These are phyloP conservation scores for Lepidium aucheri DNA, from an alignment of 345 rosid species.

Conservation along the genomic window DNA sequence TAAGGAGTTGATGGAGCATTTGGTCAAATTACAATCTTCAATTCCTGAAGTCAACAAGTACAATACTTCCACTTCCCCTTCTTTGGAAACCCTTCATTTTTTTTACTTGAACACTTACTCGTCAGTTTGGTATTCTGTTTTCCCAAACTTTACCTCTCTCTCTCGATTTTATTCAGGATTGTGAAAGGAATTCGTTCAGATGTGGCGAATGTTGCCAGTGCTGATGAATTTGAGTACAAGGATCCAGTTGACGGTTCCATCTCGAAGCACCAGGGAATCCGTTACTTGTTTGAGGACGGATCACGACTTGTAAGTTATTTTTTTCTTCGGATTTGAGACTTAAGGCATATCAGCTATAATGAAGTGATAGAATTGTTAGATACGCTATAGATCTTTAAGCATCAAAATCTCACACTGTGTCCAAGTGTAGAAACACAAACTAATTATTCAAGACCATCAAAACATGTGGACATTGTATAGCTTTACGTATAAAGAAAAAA, in stretches of 20 bases:
- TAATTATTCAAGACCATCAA: not conserved
- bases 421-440: not conserved
- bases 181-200: slow-evolving; percentile 58
- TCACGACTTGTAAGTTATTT: slow-evolving; percentile 66
- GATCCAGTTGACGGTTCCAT: slow-evolving; percentile 97
- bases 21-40: slow-evolving; percentile 76
- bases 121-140: not conserved
- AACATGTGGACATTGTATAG: not conserved
- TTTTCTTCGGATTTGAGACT: not conserved
- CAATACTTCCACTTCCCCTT: slow-evolving; percentile 12
- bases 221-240: slow-evolving; percentile 94
- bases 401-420: not conserved
- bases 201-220: slow-evolving; percentile 65
- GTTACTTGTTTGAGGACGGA: slow-evolving; percentile 93
- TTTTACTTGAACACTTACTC: not conserved
- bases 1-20: slow-evolving; percentile 77
- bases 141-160: not conserved
- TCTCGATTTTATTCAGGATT: slow-evolving; percentile 37
- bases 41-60: slow-evolving; percentile 76
- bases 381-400: not conserved
- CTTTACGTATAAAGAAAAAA: not conserved
- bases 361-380: not conserved
- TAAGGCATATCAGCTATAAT: not conserved
- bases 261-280: slow-evolving; percentile 92
- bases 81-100: not conserved